Evolutionary conservation across 768 basidiomycete genomes (phyloP).

Genomic region (Neoboletus brunneissimus): DNA sequence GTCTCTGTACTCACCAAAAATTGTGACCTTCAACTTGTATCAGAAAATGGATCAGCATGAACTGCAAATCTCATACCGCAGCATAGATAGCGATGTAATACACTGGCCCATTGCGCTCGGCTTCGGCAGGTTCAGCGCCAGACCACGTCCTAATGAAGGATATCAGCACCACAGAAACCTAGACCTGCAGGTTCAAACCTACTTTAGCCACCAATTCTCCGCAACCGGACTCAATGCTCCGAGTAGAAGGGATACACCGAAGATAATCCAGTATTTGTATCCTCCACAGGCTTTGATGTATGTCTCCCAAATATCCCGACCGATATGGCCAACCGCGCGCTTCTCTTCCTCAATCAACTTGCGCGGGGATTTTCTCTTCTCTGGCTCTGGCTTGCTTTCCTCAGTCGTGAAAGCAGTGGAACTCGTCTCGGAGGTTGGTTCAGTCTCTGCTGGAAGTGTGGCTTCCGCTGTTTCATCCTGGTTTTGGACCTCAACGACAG

Average conservation of each 20-base stretch:
- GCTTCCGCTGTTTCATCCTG: constrained; percentile 13
- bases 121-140: constrained; percentile 41
- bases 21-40: constrained; percentile 36
- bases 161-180: constrained; percentile 24
- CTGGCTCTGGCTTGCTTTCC: constrained; percentile 34
- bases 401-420: constrained; percentile 42
- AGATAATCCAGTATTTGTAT: constrained; percentile 54
- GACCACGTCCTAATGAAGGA: constrained; percentile 51
- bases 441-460: constrained; percentile 22
- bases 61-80: constrained; percentile 36
- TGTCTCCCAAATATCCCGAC: constrained; percentile 60
- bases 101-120: constrained; percentile 40
- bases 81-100: constrained; percentile 64
- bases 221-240: constrained; percentile 63
- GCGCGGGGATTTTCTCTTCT: constrained; percentile 61
- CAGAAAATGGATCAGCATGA: constrained; percentile 4
- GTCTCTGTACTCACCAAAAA: constrained; percentile 29
- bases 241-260: constrained; percentile 49
- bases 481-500: constrained; percentile 3
- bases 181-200: constrained; percentile 1
- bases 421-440: constrained; percentile 39
- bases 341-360: constrained; percentile 86
- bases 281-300: constrained; percentile 54
- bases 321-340: constrained; percentile 71
- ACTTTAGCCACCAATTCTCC: constrained; percentile 73